Percentiles rank a stretch among this genome's conserved stretches.
These are phyloP conservation scores for Kandelia obovata DNA, from an alignment of 345 rosid genomes.

Conservation along the genomic window DNA sequence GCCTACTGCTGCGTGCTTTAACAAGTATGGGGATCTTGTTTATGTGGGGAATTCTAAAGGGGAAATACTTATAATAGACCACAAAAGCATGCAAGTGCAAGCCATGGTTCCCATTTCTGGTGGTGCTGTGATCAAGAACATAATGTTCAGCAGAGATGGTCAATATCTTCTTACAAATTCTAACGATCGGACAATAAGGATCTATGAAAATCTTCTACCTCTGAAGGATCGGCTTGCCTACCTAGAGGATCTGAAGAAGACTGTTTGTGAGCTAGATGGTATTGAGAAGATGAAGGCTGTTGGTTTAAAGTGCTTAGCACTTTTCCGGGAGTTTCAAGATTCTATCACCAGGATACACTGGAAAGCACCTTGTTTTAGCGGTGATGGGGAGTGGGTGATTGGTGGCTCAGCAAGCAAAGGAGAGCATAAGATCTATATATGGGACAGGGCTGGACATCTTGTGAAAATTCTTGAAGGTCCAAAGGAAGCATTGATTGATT, in stretches of 20 bases:
- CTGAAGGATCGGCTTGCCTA: slow-evolving; percentile 50
- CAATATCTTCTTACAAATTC: slow-evolving; percentile 94
- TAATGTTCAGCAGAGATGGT: slow-evolving; percentile 83
- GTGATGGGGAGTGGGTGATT: slow-evolving; percentile 98
- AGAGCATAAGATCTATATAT: slow-evolving; percentile 96
- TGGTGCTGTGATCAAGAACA: slow-evolving; percentile 75
- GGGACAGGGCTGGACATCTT: slow-evolving; percentile 97
- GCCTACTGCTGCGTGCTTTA: slow-evolving; percentile 92
- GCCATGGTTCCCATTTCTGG: slow-evolving; percentile 68
- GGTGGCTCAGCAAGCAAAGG: slow-evolving; percentile 99
- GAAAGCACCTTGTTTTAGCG: slow-evolving; percentile 99
- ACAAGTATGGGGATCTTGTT: slow-evolving; percentile 88
- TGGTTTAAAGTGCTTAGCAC: slow-evolving; percentile 77
- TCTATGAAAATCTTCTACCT: slow-evolving; percentile 89
- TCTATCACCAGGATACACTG: slow-evolving; percentile 92
- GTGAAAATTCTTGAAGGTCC: slow-evolving; percentile 99
- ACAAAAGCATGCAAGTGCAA: slow-evolving; percentile 52
- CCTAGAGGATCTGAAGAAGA: slow-evolving; percentile 44
- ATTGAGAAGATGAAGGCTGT: slow-evolving; percentile 69
- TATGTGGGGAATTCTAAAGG: slow-evolving; percentile 95
- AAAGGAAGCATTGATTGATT: slow-evolving; percentile 90
- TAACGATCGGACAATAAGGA: slow-evolving; percentile 84
- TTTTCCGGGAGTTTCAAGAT: slow-evolving; percentile 93
- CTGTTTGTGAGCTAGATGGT: slow-evolving; percentile 47
- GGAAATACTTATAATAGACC: slow-evolving; percentile 83